phyloP scores from a whole-genome alignment of 2,329 filamentous ascomycete genomes.

The Aspergillus jensenii region DNA sequence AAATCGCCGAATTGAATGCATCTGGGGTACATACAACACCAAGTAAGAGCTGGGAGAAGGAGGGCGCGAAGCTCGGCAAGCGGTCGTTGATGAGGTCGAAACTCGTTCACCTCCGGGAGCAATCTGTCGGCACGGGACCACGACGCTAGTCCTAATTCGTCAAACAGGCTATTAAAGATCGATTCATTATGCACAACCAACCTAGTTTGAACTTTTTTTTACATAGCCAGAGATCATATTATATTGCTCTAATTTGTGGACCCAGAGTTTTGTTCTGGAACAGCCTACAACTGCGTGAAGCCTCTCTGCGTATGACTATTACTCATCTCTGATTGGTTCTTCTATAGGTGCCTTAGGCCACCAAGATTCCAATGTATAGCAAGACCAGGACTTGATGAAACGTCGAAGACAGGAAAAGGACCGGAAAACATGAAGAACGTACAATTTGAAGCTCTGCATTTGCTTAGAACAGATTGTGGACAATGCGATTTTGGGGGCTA shows the following conservation, averaged over 20 bases:
- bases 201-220: not conserved
- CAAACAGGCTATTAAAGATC: constrained; percentile 3
- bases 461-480: too few species aligned
- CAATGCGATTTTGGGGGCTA: too few species aligned
- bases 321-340: constrained; percentile 19
- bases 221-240: not conserved
- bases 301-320: constrained; percentile 25
- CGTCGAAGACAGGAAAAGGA: too few species aligned
- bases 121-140: constrained; percentile 31
- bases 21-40: constrained; percentile 18
- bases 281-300: not conserved
- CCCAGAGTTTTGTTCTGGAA: not conserved
- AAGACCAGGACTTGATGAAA: too few species aligned
- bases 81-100: constrained; percentile 24
- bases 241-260: not conserved
- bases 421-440: too few species aligned
- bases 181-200: not conserved
- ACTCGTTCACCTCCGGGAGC: constrained; percentile 20
- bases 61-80: constrained; percentile 30
- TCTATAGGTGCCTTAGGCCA: constrained; percentile 1
- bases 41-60: constrained; percentile 23
- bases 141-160: constrained; percentile 33
- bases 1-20: constrained; percentile 25
- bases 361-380: too few species aligned
- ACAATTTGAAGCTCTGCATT: too few species aligned